Evolutionary conservation across 768 basidiomycete species (phyloP), one percentile per base, ranked within the genome.

Genomic region (Hemileccinum rubropunctum): DNA sequence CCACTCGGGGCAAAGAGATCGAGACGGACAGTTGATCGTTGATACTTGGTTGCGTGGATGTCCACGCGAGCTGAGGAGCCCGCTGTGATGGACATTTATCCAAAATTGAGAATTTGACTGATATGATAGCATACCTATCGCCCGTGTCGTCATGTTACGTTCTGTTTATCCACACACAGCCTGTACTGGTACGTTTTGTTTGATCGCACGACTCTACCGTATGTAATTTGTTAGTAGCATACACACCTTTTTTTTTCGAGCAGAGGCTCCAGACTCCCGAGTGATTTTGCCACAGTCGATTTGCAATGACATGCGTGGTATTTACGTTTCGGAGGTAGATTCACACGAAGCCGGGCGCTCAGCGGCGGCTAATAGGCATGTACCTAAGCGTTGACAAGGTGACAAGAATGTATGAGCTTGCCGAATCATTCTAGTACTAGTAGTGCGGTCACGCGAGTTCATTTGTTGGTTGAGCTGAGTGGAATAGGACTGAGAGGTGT

Each of bases 1-100:
- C 66, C 66, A 10, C 35, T 67, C 4, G 66, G 57, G 12, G 52
- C 43, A n/a, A 67, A 67, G 51, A 54, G 66, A 45, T 50, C 58
- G 28, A 54, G 59, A 48, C 56, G 64, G 26, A 47, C 4, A 8
- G 48, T 41, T n/a, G 60, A 54, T 33, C 45, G 51, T 33, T 63
- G 53, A 60, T 30, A 30, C 4, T 9, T 30, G 28, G 28, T 30
- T 30, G 28, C 28, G 28, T 11, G 20, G 34, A 18, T 11, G 32
- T 33, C 43, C 20, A 42, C 20, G 39, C 34, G 41, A 26, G 23
- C 8, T 6, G n/a, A n/a, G 23, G 23, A 23, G 23, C 23, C 23
- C 6, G 23, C 23, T 2, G 2, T 30, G 28, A 30, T 30, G 28
- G 28, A 23, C 28, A 9, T 9, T 30, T 30, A 8, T 9, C 28